Evolutionary conservation across 164 flowering plant genomes (phyloP).

Genomic region (Taxillus chinensis): DNA sequence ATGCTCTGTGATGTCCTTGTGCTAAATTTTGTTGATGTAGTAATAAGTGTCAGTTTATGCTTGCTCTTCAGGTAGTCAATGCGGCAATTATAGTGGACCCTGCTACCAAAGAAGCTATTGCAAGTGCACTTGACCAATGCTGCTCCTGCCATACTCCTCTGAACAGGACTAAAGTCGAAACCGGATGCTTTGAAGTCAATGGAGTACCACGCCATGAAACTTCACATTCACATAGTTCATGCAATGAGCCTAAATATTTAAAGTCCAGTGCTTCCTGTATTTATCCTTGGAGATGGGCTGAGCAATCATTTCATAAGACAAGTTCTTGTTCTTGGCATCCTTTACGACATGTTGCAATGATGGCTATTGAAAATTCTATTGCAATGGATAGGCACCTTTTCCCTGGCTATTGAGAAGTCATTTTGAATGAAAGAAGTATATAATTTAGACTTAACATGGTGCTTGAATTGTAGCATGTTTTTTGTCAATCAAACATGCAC

Average conservation of each 20-base stretch:
- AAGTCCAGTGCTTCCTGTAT: slow-evolving; percentile 47
- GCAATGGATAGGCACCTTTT: slow-evolving; percentile 63
- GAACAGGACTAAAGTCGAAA: slow-evolving; percentile 10
- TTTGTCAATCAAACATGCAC: too few species aligned
- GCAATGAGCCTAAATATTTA: slow-evolving; percentile 11
- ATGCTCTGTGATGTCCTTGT: neutral
- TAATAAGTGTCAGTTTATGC: neutral
- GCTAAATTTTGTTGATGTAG: neutral
- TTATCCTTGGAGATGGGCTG: slow-evolving; percentile 65
- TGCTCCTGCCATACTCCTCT: slow-evolving; percentile 13
- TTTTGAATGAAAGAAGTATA: too few species aligned
- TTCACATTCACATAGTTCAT: slow-evolving; percentile 8
- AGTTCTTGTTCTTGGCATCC: slow-evolving; percentile 60
- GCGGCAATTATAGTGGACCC: slow-evolving; percentile 92
- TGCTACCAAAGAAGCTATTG: slow-evolving; percentile 47
- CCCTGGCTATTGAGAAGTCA: too few species aligned
- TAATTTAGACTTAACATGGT: too few species aligned
- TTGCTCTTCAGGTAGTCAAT: slow-evolving; percentile 54
- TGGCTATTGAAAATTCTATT: slow-evolving; percentile 80
- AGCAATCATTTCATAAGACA: slow-evolving; percentile 10
- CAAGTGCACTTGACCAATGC: slow-evolving; percentile 56
- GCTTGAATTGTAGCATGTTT: too few species aligned
- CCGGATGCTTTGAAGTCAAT: slow-evolving; percentile 9
- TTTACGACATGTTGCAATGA: slow-evolving; percentile 74
- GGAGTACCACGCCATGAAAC: slow-evolving; percentile 11